A percentile compares a stretch with the other conserved stretches of the same genome.
phyloP scores from a whole-genome alignment of 257 asterid genomes.

The Hygrophila difformis region DNA sequence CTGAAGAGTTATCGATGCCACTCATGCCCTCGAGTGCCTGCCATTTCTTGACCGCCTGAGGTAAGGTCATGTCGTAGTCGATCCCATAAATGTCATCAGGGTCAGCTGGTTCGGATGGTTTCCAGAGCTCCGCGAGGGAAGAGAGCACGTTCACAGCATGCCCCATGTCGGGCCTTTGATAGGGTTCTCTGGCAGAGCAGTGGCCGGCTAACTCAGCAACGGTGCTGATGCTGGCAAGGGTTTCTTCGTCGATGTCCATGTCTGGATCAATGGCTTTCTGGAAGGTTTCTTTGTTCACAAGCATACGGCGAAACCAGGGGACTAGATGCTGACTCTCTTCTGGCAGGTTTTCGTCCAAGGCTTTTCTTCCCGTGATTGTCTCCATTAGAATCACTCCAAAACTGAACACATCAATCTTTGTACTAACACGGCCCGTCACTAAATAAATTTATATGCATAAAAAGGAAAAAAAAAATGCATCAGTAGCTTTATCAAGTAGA shows the following conservation, averaged over 20 bases:
- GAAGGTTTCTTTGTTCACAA: conserved; percentile 39
- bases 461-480: too few relatives aligned
- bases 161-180: conserved; percentile 78
- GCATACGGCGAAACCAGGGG: conserved; percentile 70
- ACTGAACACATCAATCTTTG: conserved; percentile 67
- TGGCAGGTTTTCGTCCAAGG: conserved; percentile 49
- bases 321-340: conserved; percentile 68
- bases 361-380: conserved; percentile 57
- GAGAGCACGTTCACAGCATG: conserved; percentile 76
- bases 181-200: conserved; percentile 66
- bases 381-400: conserved; percentile 82
- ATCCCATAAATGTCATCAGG: conserved; percentile 61
- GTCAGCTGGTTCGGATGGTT: conserved; percentile 58
- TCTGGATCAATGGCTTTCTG: conserved; percentile 49
- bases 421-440: conserved; percentile 79
- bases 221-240: conserved; percentile 42
- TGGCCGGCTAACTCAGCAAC: conserved; percentile 77
- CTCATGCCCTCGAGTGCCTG: conserved; percentile 68
- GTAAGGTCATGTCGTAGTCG: conserved; percentile 66
- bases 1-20: conserved; percentile 40
- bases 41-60: conserved; percentile 84
- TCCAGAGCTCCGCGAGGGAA: conserved; percentile 75
- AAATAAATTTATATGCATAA: conserved; percentile 6
- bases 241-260: conserved; percentile 42
- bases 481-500: neutral